These are phyloP conservation scores for Astrothelium subdiscretum DNA, from an alignment of 495 filamentous ascomycete genomes.

Conservation along the genomic window DNA sequence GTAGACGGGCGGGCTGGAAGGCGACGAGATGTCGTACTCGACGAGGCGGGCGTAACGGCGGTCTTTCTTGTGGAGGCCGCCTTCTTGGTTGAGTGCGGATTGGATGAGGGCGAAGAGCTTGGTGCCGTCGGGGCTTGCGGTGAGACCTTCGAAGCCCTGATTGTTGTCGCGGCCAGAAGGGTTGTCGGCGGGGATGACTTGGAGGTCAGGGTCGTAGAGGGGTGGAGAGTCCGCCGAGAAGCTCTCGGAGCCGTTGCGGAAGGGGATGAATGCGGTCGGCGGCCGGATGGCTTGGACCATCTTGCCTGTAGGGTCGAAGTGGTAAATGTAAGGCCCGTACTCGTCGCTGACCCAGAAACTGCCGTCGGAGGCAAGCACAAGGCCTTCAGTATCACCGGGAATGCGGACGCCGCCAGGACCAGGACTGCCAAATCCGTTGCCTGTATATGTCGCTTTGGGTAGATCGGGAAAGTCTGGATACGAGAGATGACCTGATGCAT, in stretches of 20 bases:
- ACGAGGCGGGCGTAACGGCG: slow-evolving; percentile 48
- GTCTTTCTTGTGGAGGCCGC: slow-evolving; percentile 43
- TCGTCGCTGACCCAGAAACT: slow-evolving; percentile 72
- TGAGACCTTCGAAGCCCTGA: slow-evolving; percentile 67
- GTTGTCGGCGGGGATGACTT: slow-evolving; percentile 43
- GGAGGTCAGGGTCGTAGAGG: slow-evolving; percentile 39
- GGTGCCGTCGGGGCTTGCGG: slow-evolving; percentile 50
- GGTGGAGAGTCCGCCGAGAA: slow-evolving; percentile 53
- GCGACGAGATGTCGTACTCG: slow-evolving; percentile 43
- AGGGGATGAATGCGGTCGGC: slow-evolving; percentile 54
- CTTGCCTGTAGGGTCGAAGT: slow-evolving; percentile 47
- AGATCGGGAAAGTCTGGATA: slow-evolving; percentile 53
- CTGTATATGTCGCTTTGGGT: slow-evolving; percentile 53
- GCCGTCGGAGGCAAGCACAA: slow-evolving; percentile 52
- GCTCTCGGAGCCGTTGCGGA: slow-evolving; percentile 46
- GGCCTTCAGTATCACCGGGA: slow-evolving; percentile 56
- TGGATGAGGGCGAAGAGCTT: slow-evolving; percentile 59
- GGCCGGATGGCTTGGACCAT: slow-evolving; percentile 59
- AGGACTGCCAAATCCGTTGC: slow-evolving; percentile 59
- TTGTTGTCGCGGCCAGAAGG: slow-evolving; percentile 60
- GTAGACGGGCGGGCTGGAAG: slow-evolving; percentile 17
- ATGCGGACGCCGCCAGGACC: slow-evolving; percentile 52
- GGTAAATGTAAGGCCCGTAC: slow-evolving; percentile 67
- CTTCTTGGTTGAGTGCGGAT: slow-evolving; percentile 54
- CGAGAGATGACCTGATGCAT: slow-evolving; percentile 38